Conservation (phyloP, 306 rosid genomes). For the Hylodesmum podocarpum region DNA sequence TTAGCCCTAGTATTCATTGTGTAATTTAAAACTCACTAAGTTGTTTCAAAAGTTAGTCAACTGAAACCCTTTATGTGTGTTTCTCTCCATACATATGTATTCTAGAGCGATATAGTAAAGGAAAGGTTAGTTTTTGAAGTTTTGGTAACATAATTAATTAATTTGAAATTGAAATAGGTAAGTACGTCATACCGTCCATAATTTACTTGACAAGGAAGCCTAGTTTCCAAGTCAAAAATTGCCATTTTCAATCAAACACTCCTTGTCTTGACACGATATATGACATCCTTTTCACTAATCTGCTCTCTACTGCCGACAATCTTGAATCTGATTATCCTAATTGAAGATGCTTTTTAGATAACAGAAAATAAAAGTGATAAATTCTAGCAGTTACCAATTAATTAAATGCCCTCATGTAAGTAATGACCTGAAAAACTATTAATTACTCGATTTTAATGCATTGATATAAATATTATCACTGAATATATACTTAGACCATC, state of each 20-base stretch:
- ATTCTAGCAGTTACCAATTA: background rate
- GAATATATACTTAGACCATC: background rate
- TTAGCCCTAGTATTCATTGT: no score
- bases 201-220: background rate
- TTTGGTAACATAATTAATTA: background rate
- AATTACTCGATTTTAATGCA: background rate
- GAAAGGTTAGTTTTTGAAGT: background rate
- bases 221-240: constrained; percentile 2
- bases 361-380: background rate
- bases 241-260: background rate
- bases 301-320: constrained; percentile 19
- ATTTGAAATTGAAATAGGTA: background rate
- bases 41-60: no score
- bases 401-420: background rate
- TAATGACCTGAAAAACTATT: background rate
- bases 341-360: background rate
- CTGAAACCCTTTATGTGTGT: no score
- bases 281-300: background rate
- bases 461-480: background rate
- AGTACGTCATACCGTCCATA: background rate
- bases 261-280: background rate
- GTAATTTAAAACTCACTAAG: no score
- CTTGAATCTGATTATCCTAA: background rate
- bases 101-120: no score
- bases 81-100: no score